Evolutionary conservation across 352 stramenopile species (phyloP).

Genomic region (Aphanomyces invadans): DNA sequence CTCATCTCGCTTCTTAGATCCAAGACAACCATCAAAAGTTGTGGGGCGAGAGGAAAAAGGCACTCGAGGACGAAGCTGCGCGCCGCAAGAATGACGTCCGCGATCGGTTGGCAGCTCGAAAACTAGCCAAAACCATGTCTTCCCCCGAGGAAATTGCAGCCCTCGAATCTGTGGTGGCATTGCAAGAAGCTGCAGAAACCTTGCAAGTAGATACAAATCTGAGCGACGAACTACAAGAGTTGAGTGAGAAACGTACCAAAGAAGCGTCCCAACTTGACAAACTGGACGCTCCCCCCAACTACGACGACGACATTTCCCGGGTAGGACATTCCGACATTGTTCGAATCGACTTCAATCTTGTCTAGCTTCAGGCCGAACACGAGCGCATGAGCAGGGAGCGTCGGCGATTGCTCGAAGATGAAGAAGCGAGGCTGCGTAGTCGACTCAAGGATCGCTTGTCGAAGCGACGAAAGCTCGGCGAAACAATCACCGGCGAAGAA

Average conservation of each 20-base stretch:
- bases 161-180: not conserved
- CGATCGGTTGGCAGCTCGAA: slow-evolving; percentile 21
- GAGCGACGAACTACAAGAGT: slow-evolving; percentile 17
- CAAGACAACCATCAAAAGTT: not conserved
- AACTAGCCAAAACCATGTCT: slow-evolving; percentile 23
- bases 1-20: no score
- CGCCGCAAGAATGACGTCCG: slow-evolving; percentile 25
- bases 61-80: slow-evolving; percentile 30
- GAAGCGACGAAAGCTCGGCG: slow-evolving; percentile 23
- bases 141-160: slow-evolving; percentile 25
- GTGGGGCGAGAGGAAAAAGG: slow-evolving; percentile 14
- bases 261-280: not conserved
- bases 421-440: slow-evolving; percentile 2
- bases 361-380: slow-evolving; percentile 13
- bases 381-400: not conserved
- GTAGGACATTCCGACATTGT: slow-evolving; percentile 4
- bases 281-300: slow-evolving; percentile 16
- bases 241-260: slow-evolving; percentile 21
- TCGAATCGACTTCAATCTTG: not conserved
- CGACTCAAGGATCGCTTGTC: slow-evolving; percentile 7
- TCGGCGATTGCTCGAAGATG: slow-evolving; percentile 4
- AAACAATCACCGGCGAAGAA: slow-evolving; percentile 18
- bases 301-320: slow-evolving; percentile 28
- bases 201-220: slow-evolving; percentile 25
- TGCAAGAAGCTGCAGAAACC: slow-evolving; percentile 1